These are phyloP conservation scores for Ashbya aceris DNA, from an alignment of 1,139 yeast genomes.

Conservation along the genomic window DNA sequence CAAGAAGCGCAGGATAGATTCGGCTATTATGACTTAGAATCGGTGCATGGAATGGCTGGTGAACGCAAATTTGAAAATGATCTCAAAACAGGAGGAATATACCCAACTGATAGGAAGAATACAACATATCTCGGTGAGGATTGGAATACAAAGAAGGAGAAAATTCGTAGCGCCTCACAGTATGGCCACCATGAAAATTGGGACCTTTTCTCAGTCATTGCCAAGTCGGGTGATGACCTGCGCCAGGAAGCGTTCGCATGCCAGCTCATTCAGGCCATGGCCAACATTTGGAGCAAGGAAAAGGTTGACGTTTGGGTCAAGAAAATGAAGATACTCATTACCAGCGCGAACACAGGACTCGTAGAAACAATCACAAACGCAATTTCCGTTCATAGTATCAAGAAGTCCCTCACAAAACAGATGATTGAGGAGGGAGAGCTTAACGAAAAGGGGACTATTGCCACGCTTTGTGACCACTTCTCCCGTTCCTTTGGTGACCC, in stretches of 20 bases:
- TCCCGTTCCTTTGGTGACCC: conserved; percentile 59
- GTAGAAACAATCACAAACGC: conserved; percentile 96
- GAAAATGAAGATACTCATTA: conserved; percentile 80
- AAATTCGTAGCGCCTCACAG: conserved; percentile 67
- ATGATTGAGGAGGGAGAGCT: conserved; percentile 48
- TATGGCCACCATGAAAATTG: conserved; percentile 84
- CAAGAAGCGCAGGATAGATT: conserved; percentile 70
- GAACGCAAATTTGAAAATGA: conserved; percentile 87
- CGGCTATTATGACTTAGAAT: conserved; percentile 42
- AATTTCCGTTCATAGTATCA: conserved; percentile 83
- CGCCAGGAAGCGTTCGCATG: conserved; percentile 98
- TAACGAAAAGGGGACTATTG: conserved; percentile 54
- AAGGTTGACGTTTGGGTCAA: conserved; percentile 79
- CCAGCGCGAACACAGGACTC: conserved; percentile 82
- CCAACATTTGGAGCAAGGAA: conserved; percentile 68
- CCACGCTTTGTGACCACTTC: conserved; percentile 71
- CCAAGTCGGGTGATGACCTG: conserved; percentile 89
- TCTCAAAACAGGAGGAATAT: conserved; percentile 64
- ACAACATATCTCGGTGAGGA: conserved; percentile 76
- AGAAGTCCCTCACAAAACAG: conserved; percentile 76
- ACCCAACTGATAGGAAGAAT: conserved; percentile 24
- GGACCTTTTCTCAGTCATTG: conserved; percentile 93
- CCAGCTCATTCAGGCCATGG: conserved; percentile 78
- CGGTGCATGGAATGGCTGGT: conserved; percentile 69
- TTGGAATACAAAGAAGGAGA: conserved; percentile 72